Conservation (phyloP, 2,329 filamentous ascomycete species). For the Fusarium sp. region DNA sequence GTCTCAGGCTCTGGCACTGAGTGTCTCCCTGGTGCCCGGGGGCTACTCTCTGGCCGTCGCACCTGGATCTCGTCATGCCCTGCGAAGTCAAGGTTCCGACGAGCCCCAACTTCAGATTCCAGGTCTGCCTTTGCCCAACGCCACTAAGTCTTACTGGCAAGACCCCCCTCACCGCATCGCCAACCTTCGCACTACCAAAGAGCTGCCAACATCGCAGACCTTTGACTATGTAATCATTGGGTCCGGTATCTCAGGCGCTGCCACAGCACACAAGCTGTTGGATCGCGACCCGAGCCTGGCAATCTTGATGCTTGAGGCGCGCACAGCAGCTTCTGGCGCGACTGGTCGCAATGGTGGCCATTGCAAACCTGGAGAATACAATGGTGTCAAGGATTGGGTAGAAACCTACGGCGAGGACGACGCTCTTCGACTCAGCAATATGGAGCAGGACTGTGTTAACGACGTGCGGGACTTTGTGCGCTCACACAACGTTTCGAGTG, state of each 20-base stretch:
- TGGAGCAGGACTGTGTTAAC: constrained; percentile 34
- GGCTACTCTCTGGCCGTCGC: constrained; percentile 15
- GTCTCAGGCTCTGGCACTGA: constrained; percentile 10
- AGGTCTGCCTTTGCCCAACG: constrained; percentile 27
- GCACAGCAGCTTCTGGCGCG: constrained; percentile 28
- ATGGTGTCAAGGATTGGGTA: constrained; percentile 20
- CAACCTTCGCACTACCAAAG: constrained; percentile 27
- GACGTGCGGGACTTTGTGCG: constrained; percentile 33
- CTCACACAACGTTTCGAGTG: constrained; percentile 27
- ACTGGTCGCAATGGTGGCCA: constrained; percentile 24
- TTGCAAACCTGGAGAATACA: constrained; percentile 26
- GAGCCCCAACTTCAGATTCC: constrained; percentile 26
- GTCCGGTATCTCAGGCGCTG: constrained; percentile 27
- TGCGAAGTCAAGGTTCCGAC: background rate
- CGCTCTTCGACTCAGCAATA: constrained; percentile 24
- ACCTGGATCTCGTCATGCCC: background rate
- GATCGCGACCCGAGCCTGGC: constrained; percentile 23
- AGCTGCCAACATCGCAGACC: constrained; percentile 10
- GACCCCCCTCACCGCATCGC: constrained; percentile 37
- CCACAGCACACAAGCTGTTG: constrained; percentile 31
- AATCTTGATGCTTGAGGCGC: constrained; percentile 32
- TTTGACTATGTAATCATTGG: constrained; percentile 39
- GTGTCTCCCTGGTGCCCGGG: constrained; percentile 11
- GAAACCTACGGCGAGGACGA: constrained; percentile 31
- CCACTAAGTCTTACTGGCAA: constrained; percentile 35